Conservation (phyloP, 1,139 yeast genomes). For the Kurtzmaniella natalensis region DNA sequence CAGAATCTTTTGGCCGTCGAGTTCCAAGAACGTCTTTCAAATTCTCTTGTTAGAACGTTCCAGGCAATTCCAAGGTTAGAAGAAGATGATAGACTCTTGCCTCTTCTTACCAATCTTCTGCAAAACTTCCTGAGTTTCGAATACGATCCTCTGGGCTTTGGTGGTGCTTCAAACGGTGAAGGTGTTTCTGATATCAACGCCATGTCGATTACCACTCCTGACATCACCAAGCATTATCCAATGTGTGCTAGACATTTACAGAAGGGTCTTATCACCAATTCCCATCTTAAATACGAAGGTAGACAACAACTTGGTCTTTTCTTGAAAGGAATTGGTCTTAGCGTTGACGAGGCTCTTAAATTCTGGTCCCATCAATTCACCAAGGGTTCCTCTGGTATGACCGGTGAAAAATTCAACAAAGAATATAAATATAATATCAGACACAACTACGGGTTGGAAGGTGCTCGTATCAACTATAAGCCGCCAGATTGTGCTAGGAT, state of each 20-base stretch:
- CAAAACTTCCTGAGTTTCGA: slow-evolving; percentile 65
- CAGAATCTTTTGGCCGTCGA: slow-evolving; percentile 64
- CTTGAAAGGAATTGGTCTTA: slow-evolving; percentile 83
- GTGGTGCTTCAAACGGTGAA: slow-evolving; percentile 19
- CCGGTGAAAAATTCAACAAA: slow-evolving; percentile 74
- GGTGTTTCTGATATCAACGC: slow-evolving; percentile 57
- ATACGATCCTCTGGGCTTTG: slow-evolving; percentile 32
- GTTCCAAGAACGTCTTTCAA: slow-evolving; percentile 51
- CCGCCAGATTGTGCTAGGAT: slow-evolving; percentile 86
- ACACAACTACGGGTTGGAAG: slow-evolving; percentile 89
- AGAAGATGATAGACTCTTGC: slow-evolving; percentile 86
- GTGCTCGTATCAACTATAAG: slow-evolving; percentile 77
- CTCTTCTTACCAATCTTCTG: slow-evolving; percentile 74
- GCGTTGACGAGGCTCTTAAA: slow-evolving; percentile 79
- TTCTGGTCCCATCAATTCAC: slow-evolving; percentile 83
- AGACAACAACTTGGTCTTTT: slow-evolving; percentile 84
- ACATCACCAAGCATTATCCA: slow-evolving; percentile 67
- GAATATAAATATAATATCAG: slow-evolving; percentile 85
- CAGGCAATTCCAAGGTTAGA: slow-evolving; percentile 80
- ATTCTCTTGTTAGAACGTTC: slow-evolving; percentile 62
- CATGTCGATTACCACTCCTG: slow-evolving; percentile 51
- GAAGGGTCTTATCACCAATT: slow-evolving; percentile 50
- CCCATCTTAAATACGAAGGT: slow-evolving; percentile 77
- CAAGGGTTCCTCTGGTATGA: slow-evolving; percentile 41
- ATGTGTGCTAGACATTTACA: slow-evolving; percentile 75